A percentile compares a stretch with the other conserved stretches of the same genome.
These are phyloP conservation scores for Cercospora citrullina DNA, from an alignment of 2,329 filamentous ascomycete species.

Conservation along the genomic window DNA sequence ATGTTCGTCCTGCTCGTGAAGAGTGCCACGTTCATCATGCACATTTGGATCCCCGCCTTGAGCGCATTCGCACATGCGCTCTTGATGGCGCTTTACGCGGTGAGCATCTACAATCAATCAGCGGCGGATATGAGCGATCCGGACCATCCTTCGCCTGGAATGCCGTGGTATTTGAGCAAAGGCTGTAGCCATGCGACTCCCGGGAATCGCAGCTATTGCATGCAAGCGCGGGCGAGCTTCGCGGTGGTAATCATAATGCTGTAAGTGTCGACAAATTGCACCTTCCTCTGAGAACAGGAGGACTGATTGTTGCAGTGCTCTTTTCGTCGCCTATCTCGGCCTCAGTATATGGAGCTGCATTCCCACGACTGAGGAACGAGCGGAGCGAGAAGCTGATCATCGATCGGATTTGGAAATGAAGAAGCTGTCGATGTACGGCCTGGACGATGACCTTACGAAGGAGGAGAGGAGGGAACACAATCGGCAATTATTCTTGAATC, in stretches of 20 bases:
- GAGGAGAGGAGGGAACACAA: conserved; percentile 61
- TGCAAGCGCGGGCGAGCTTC: conserved; percentile 67
- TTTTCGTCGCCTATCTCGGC: conserved; percentile 61
- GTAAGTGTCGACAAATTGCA: conserved; percentile 51
- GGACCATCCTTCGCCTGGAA: conserved; percentile 59
- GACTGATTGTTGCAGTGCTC: conserved; percentile 45
- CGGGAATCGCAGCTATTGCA: conserved; percentile 59
- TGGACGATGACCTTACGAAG: conserved; percentile 48
- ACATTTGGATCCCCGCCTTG: conserved; percentile 67
- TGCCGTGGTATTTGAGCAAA: conserved; percentile 74
- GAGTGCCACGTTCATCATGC: conserved; percentile 68
- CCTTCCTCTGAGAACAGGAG: not conserved
- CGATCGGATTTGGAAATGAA: conserved; percentile 51
- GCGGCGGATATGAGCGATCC: conserved; percentile 71
- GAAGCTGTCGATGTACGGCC: conserved; percentile 48
- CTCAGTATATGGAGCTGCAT: conserved; percentile 59
- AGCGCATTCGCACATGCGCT: conserved; percentile 59
- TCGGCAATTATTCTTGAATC: conserved; percentile 37
- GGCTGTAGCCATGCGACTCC: conserved; percentile 56
- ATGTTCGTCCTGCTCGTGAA: conserved; percentile 76
- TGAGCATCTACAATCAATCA: conserved; percentile 69
- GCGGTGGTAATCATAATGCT: conserved; percentile 66
- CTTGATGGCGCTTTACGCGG: conserved; percentile 63
- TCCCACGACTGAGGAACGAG: conserved; percentile 42
- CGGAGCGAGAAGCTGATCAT: conserved; percentile 31